Conservation (phyloP, 495 filamentous ascomycete species). For the Poronia punctata region DNA sequence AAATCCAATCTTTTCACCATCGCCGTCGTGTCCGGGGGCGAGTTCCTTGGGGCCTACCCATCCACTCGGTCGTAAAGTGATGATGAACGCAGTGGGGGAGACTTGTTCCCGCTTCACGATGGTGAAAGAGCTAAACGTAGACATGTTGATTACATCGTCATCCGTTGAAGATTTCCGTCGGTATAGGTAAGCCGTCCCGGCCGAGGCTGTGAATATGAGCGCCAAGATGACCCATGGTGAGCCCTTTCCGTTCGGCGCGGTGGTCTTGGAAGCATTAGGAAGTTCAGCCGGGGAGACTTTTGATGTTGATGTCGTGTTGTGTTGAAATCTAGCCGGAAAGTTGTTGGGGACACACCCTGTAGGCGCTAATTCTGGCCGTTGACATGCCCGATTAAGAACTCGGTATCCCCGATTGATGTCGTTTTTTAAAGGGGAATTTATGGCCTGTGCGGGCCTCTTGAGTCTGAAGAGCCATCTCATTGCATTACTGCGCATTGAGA, state of each 20-base stretch:
- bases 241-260: not conserved
- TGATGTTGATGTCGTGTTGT: no score
- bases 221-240: slow-evolving; percentile 2
- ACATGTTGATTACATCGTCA: slow-evolving; percentile 32
- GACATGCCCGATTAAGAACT: no score
- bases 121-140: slow-evolving; percentile 54
- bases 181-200: slow-evolving; percentile 1
- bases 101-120: slow-evolving; percentile 59
- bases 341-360: no score
- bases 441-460: slow-evolving; percentile 1
- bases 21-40: slow-evolving; percentile 38
- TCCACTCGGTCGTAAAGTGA: slow-evolving; percentile 51
- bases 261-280: not conserved
- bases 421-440: not conserved
- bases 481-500: slow-evolving; percentile 13
- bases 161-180: not conserved
- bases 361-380: no score
- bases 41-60: slow-evolving; percentile 14
- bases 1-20: slow-evolving; percentile 7
- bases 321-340: no score
- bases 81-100: slow-evolving; percentile 68
- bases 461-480: slow-evolving; percentile 18
- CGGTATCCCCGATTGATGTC: no score
- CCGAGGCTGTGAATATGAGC: slow-evolving; percentile 6
- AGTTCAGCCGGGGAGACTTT: not conserved